Conservation (phyloP, 345 rosid species). For the Eucalyptus albens region DNA sequence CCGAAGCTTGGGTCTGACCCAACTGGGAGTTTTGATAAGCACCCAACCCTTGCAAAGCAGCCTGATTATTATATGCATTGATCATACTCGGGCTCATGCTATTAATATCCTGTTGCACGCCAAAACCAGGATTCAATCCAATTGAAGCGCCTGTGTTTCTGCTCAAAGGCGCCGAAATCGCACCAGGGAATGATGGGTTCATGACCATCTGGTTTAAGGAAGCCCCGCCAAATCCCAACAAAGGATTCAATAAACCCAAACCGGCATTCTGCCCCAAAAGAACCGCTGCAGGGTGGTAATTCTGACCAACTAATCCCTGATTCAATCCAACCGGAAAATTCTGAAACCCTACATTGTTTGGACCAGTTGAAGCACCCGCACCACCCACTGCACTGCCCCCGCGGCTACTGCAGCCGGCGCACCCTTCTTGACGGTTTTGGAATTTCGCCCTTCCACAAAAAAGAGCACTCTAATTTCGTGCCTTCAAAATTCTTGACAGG, state of each 20-base stretch:
- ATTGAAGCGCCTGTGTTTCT: neutral
- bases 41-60: conserved; percentile 4
- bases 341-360: neutral
- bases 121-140: neutral
- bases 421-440: conserved; percentile 16
- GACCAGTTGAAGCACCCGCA: neutral
- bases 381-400: neutral
- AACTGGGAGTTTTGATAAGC: conserved; percentile 6
- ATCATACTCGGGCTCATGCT: conserved; percentile 3
- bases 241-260: neutral
- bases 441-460: conserved; percentile 50
- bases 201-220: neutral
- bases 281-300: neutral
- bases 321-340: neutral
- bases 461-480: conserved; percentile 42
- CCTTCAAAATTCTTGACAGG: conserved; percentile 74
- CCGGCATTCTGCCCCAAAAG: neutral
- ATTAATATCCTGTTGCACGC: neutral
- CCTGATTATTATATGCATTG: conserved; percentile 4
- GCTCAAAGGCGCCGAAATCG: neutral
- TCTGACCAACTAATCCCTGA: neutral
- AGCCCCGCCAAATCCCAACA: neutral
- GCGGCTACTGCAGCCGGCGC: neutral
- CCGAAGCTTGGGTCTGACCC: conserved; percentile 4
- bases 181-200: neutral